phyloP scores from a whole-genome alignment of 805 yeast species.

The Saccharomycopsis sp. region DNA sequence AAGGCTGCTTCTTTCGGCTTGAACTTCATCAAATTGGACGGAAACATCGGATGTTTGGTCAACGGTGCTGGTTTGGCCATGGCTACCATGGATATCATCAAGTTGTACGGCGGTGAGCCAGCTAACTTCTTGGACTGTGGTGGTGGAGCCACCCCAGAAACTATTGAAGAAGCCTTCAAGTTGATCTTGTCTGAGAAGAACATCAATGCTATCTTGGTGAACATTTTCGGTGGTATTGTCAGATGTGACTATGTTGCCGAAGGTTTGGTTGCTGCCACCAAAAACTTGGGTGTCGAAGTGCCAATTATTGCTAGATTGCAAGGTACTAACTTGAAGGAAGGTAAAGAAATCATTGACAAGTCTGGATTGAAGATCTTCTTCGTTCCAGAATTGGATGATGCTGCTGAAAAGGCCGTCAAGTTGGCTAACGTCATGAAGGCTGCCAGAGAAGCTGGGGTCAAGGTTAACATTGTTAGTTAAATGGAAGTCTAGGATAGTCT shows the following conservation, averaged over 20 bases:
- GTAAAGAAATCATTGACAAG: slow-evolving; percentile 75
- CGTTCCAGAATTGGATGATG: slow-evolving; percentile 89
- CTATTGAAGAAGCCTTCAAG: slow-evolving; percentile 94
- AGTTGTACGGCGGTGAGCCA: slow-evolving; percentile 96
- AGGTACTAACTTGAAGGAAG: slow-evolving; percentile 92
- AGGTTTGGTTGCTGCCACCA: slow-evolving; percentile 93
- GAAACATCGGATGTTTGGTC: slow-evolving; percentile 97
- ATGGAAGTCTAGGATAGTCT: not conserved
- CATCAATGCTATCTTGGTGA: slow-evolving; percentile 93
- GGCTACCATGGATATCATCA: slow-evolving; percentile 99
- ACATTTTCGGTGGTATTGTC: slow-evolving; percentile 98
- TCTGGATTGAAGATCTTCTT: slow-evolving; percentile 92
- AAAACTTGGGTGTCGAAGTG: slow-evolving; percentile 79
- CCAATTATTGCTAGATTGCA: slow-evolving; percentile 98
- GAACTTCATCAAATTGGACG: slow-evolving; percentile 95
- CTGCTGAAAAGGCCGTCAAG: slow-evolving; percentile 91
- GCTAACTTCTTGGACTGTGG: slow-evolving; percentile 99
- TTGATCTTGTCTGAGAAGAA: slow-evolving; percentile 82
- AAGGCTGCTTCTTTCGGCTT: slow-evolving; percentile 84
- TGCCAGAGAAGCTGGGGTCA: slow-evolving; percentile 42
- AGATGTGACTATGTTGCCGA: slow-evolving; percentile 98
- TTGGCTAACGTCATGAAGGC: slow-evolving; percentile 39
- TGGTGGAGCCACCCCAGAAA: slow-evolving; percentile 99
- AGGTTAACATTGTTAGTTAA: slow-evolving; percentile 35
- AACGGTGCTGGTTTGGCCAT: slow-evolving; percentile 99